These are phyloP conservation scores for Fusarium praegraminearum DNA, from an alignment of 2,329 filamentous ascomycete species.

Conservation along the genomic window DNA sequence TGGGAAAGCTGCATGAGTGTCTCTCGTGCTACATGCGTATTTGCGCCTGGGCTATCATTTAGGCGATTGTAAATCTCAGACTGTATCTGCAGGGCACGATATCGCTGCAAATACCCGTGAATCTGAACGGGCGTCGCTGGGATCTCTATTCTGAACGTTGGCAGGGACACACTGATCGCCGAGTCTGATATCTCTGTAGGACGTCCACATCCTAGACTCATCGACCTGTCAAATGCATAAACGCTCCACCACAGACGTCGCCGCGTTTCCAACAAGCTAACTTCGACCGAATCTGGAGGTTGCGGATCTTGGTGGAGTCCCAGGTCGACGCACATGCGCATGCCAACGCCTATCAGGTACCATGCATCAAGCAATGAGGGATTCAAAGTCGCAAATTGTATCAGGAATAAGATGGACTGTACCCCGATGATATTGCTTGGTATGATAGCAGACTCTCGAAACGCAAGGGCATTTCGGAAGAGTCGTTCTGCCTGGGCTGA, in stretches of 20 bases:
- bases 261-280: constrained; percentile 3
- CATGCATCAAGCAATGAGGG: constrained; percentile 9
- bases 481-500: constrained; percentile 1
- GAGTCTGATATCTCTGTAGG: constrained; percentile 22
- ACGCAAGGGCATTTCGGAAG: neutral
- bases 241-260: constrained; percentile 20
- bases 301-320: constrained; percentile 12
- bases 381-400: constrained; percentile 18
- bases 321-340: constrained; percentile 24
- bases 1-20: neutral
- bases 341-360: constrained; percentile 17
- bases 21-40: fast-evolving
- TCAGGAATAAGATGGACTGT: neutral
- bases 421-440: constrained; percentile 11
- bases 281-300: neutral
- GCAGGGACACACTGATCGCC: neutral
- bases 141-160: constrained; percentile 8
- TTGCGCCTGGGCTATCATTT: fast-evolving
- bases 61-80: constrained; percentile 5
- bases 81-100: constrained; percentile 11
- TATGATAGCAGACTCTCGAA: constrained; percentile 4
- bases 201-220: constrained; percentile 16
- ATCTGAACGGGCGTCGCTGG: constrained; percentile 5
- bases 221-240: constrained; percentile 17
- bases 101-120: constrained; percentile 16